Evolutionary conservation across 2,329 filamentous ascomycete species (phyloP).

Genomic region (Fusarium nematophilum): DNA sequence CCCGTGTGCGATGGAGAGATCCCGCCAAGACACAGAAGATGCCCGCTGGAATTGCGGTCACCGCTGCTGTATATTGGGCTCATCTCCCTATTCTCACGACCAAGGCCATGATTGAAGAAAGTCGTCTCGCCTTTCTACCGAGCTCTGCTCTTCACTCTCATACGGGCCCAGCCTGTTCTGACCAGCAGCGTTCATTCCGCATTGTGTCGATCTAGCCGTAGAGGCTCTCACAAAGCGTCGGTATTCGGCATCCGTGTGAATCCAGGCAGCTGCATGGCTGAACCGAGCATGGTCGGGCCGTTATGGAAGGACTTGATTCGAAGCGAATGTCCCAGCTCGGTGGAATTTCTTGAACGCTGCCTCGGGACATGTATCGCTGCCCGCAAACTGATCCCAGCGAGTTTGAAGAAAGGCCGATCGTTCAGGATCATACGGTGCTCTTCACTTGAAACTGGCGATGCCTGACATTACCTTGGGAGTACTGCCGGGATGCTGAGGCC

Average conservation of each 20-base stretch:
- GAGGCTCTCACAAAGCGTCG: not conserved
- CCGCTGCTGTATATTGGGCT: not conserved
- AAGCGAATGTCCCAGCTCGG: conserved; percentile 3
- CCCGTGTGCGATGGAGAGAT: conserved; percentile 10
- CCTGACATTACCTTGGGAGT: not conserved
- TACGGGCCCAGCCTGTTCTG: not conserved
- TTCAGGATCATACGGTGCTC: conserved; percentile 9
- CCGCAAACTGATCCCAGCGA: not conserved
- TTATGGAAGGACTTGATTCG: not conserved
- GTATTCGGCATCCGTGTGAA: conserved; percentile 7
- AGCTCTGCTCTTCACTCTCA: not conserved
- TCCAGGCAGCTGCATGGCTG: not conserved
- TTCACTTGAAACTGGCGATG: not conserved
- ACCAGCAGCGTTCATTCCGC: not conserved
- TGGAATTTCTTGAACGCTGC: not conserved
- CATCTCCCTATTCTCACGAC: not conserved
- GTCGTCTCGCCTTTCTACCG: not conserved
- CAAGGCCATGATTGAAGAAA: conserved; percentile 2
- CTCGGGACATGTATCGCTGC: not conserved
- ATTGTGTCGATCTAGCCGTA: not conserved
- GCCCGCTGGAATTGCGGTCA: conserved; percentile 9
- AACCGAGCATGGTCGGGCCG: not conserved
- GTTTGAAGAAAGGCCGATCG: conserved; percentile 1
- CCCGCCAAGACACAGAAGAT: conserved; percentile 5
- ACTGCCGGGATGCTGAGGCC: not conserved